Conservation (phyloP, 441 rosid genomes). For the Aquilaria agallochum region DNA sequence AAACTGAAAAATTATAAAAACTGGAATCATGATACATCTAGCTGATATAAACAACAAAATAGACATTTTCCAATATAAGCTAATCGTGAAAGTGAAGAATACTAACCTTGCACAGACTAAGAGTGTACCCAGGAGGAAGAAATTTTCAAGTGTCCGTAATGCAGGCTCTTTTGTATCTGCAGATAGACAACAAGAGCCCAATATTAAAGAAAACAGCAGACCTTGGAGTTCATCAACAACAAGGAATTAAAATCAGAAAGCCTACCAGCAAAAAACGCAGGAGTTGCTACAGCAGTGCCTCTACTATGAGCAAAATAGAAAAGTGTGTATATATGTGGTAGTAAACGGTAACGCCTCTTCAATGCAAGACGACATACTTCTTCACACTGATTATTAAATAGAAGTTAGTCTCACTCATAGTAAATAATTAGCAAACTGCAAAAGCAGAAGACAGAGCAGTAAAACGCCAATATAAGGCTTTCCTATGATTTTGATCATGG, state of each 20-base stretch:
- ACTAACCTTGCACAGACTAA: slow-evolving; percentile 69
- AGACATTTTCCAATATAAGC: not conserved
- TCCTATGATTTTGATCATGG: no score
- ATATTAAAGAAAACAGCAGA: slow-evolving; percentile 4
- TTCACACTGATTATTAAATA: slow-evolving; percentile 60
- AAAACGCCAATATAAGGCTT: no score
- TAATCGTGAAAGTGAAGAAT: slow-evolving; percentile 14
- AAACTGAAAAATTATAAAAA: no score
- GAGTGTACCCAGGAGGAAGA: slow-evolving; percentile 87
- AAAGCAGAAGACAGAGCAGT: slow-evolving; percentile 1
- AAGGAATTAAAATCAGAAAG: slow-evolving; percentile 12
- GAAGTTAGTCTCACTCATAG: slow-evolving; percentile 12
- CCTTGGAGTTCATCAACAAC: slow-evolving; percentile 10
- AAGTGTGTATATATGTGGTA: slow-evolving; percentile 86
- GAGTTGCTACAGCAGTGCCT: slow-evolving; percentile 84
- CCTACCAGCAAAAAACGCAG: slow-evolving; percentile 83
- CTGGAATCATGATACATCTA: no score
- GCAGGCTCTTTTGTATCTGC: slow-evolving; percentile 77
- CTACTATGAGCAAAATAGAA: slow-evolving; percentile 83
- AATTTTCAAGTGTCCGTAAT: slow-evolving; percentile 69
- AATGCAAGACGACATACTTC: slow-evolving; percentile 92
- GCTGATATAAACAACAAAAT: no score
- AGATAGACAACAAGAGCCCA: slow-evolving; percentile 10
- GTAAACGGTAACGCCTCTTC: slow-evolving; percentile 87
- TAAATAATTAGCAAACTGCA: slow-evolving; percentile 4